A percentile compares a stretch with the other conserved stretches of the same genome.
Conservation (phyloP, 805 yeast genomes). For the Myxozyma kluyveri region DNA sequence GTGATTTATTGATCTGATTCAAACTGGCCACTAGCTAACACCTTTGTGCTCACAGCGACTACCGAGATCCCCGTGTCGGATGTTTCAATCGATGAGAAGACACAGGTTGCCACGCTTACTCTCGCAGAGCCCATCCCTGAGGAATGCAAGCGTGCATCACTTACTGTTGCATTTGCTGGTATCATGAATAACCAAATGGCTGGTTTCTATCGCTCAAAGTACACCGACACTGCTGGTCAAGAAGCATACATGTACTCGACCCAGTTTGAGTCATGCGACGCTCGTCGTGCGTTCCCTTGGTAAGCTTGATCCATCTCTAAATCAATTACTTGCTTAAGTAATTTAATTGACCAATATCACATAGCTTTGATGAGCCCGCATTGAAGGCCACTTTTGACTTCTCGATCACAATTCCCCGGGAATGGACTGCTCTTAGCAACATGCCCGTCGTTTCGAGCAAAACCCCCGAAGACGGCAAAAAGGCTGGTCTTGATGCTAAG, state of each 20-base stretch:
- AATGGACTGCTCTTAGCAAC: slow-evolving; percentile 40
- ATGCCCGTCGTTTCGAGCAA: slow-evolving; percentile 64
- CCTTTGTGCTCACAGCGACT: slow-evolving; percentile 13
- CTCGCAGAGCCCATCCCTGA: slow-evolving; percentile 43
- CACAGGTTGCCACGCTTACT: slow-evolving; percentile 59
- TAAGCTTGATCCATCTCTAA: slow-evolving; percentile 1
- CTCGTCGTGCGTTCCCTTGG: slow-evolving; percentile 83
- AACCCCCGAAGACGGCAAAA: slow-evolving; percentile 49
- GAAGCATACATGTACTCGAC: slow-evolving; percentile 76
- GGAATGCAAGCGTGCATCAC: slow-evolving; percentile 42
- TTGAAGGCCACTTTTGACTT: slow-evolving; percentile 71
- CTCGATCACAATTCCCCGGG: slow-evolving; percentile 47
- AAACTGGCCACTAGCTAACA: not conserved
- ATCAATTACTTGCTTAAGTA: not conserved
- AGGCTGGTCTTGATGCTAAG: slow-evolving; percentile 53
- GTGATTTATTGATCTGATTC: not conserved
- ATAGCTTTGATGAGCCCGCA: slow-evolving; percentile 70
- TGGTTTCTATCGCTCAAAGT: slow-evolving; percentile 58
- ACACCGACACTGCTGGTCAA: slow-evolving; percentile 51
- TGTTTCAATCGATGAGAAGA: slow-evolving; percentile 43
- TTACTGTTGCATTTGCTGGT: slow-evolving; percentile 55
- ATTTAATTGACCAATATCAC: not conserved
- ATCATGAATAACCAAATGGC: slow-evolving; percentile 65
- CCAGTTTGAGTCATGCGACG: slow-evolving; percentile 84
- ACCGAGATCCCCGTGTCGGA: slow-evolving; percentile 35